Base-by-base conservation (phyloP, 129 eudicot genomes). In the Ambrosia trifida region DNA sequence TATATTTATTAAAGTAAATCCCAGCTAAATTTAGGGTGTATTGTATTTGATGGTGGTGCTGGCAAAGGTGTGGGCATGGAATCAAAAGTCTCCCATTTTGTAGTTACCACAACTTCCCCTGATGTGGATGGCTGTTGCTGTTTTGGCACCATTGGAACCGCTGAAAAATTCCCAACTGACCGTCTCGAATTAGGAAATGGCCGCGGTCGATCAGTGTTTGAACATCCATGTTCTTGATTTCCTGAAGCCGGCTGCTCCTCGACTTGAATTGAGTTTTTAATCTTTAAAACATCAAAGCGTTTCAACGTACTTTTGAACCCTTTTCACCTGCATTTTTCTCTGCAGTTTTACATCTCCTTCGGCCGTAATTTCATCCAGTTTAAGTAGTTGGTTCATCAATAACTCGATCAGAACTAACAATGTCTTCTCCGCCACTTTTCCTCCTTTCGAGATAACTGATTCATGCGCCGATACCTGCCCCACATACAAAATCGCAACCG, bases 81-180 rank as follows among this genome's bases (percentile, higher is more conserved):
- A 74, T 93, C 98, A 59, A 93, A 93, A 16, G 93, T 93, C 78
- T 93, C 98, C 98, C 98, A 93, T 40, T 89, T 85, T n/a, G 98
- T 93, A 30, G 98, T 93, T 66, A 90, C 85, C 58, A 93, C 95
- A 54, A 93, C 87, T 7, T 85, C 63, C 11, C 85, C 89, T 7
- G 84, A 13, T 30, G 97, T 80, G 12, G 58, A 51, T 3, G 82
- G 68, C 5, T 54, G 61, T 20, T 3, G 61, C 61, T 20, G 61
- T 20, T 86, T 81, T 14, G 69, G 77, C 8, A 83, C 72, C 72
- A 70, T 64, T 20, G 66, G 80, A 20, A 63, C 3, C 32, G 61
- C 3, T 20, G 61, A 18, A 54, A 54, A 54, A 10, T 54, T 19
- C 61, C 61, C 95, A 72, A 83, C 69, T 3, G 95, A 87, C 57